phyloP scores from a whole-genome alignment of 2,329 filamentous ascomycete species.

The Biscogniauxia marginata region DNA sequence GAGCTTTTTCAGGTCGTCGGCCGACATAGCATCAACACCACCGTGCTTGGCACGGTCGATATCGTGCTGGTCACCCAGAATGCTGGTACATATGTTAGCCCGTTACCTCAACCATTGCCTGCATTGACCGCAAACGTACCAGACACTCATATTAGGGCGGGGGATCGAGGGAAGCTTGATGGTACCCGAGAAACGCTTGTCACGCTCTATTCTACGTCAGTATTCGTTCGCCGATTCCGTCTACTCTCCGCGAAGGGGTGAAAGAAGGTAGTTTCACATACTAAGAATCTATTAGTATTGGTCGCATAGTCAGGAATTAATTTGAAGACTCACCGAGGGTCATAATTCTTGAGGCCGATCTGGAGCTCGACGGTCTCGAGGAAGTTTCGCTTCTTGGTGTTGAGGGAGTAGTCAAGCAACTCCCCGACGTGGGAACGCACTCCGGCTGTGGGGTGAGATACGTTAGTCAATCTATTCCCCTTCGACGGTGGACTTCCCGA shows the following conservation, averaged over 20 bases:
- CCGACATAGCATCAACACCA: conserved; percentile 96
- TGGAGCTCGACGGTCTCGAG: conserved; percentile 85
- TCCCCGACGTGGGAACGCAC: conserved; percentile 68
- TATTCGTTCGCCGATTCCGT: neutral
- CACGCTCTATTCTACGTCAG: conserved; percentile 64
- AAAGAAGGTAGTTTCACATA: neutral
- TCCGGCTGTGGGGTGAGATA: conserved; percentile 36
- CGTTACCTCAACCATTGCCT: neutral
- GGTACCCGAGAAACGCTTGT: conserved; percentile 99
- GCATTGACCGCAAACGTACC: neutral
- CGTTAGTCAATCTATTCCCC: neutral
- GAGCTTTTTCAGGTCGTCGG: conserved; percentile 99
- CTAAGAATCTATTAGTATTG: neutral
- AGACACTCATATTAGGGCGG: conserved; percentile 60
- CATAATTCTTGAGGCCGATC: conserved; percentile 98
- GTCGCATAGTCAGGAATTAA: too few relatives aligned
- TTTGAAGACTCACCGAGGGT: conserved; percentile 57
- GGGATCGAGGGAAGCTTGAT: conserved; percentile 91
- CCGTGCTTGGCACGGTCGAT: conserved; percentile 99
- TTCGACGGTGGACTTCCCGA: neutral
- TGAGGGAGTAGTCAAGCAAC: conserved; percentile 90
- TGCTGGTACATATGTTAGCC: conserved; percentile 49
- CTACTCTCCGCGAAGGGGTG: neutral
- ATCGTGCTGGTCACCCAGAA: conserved; percentile 81
- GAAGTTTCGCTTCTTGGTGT: conserved; percentile 98